phyloP scores from a whole-genome alignment of 2,329 filamentous ascomycete genomes.

The Paecilomyces sp. region DNA sequence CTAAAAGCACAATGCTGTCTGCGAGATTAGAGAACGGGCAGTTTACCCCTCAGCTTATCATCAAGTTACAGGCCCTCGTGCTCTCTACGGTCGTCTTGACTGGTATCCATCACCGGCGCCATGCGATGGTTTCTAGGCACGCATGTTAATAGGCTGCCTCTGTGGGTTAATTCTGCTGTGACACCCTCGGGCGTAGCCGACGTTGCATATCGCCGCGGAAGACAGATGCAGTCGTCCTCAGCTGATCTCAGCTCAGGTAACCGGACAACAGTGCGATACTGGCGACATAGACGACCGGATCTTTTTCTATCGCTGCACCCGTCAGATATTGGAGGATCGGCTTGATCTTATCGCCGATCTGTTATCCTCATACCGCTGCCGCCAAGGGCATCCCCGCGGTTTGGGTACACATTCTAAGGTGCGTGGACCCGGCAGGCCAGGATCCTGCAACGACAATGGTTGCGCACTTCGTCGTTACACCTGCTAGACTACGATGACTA shows the following conservation, averaged over 20 bases:
- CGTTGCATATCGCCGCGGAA: neutral
- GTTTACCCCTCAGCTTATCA: neutral
- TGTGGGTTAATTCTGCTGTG: neutral
- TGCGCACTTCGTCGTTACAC: neutral
- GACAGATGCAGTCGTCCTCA: neutral
- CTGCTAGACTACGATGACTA: neutral
- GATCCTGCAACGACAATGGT: neutral
- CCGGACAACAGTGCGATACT: neutral
- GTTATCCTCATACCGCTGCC: neutral
- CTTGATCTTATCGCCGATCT: neutral
- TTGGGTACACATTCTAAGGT: neutral
- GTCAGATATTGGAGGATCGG: neutral
- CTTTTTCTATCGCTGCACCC: neutral
- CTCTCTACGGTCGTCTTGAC: neutral
- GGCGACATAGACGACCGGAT: neutral
- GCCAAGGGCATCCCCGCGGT: neutral
- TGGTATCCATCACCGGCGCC: neutral
- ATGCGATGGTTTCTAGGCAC: neutral
- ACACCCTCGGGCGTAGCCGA: neutral
- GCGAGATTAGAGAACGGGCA: too few species aligned
- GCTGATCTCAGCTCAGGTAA: neutral
- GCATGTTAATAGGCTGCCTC: neutral
- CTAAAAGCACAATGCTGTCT: neutral
- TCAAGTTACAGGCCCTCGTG: neutral
- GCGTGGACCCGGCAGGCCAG: neutral